Percentiles rank a stretch among this genome's conserved stretches.
phyloP scores from a whole-genome alignment of 2,329 filamentous ascomycete species.

The Colletotrichum sp. region DNA sequence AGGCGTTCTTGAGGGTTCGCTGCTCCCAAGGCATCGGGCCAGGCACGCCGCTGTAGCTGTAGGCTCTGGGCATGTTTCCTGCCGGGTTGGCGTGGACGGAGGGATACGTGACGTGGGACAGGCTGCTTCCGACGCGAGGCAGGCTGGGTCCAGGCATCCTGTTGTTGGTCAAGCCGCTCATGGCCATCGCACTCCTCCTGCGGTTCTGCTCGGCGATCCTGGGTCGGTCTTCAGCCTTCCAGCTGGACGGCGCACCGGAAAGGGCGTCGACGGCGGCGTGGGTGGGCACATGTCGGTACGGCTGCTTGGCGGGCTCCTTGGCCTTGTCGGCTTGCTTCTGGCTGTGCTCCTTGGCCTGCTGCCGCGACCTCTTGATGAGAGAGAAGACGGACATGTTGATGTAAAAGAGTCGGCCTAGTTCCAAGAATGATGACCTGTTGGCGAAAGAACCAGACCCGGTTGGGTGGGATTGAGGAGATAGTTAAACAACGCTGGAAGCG shows the following conservation, averaged over 20 bases:
- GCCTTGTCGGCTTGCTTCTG: constrained; percentile 52
- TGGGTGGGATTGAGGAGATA: neutral
- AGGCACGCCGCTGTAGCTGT: constrained; percentile 47
- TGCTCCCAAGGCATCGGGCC: constrained; percentile 28
- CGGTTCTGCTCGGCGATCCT: constrained; percentile 56
- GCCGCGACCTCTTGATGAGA: constrained; percentile 54
- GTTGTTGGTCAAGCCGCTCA: constrained; percentile 39
- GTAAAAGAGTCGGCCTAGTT: neutral
- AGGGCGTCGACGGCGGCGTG: constrained; percentile 65
- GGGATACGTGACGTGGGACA: constrained; percentile 53
- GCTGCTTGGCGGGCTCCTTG: constrained; percentile 42
- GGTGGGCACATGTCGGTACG: constrained; percentile 65
- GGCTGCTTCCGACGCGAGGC: constrained; percentile 51
- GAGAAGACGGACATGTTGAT: constrained; percentile 62
- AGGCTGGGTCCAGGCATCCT: constrained; percentile 35
- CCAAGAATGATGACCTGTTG: neutral
- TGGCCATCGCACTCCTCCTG: constrained; percentile 52
- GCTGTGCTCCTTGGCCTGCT: constrained; percentile 60
- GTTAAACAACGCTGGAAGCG: neutral
- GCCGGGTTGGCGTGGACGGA: constrained; percentile 42
- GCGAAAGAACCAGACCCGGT: neutral
- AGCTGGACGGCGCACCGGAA: constrained; percentile 55
- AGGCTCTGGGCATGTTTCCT: constrained; percentile 42
- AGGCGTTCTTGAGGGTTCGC: constrained; percentile 27
- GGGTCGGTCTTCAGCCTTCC: constrained; percentile 49